Conservation (phyloP, 805 yeast species). For the Metschnikowia shivogae region DNA sequence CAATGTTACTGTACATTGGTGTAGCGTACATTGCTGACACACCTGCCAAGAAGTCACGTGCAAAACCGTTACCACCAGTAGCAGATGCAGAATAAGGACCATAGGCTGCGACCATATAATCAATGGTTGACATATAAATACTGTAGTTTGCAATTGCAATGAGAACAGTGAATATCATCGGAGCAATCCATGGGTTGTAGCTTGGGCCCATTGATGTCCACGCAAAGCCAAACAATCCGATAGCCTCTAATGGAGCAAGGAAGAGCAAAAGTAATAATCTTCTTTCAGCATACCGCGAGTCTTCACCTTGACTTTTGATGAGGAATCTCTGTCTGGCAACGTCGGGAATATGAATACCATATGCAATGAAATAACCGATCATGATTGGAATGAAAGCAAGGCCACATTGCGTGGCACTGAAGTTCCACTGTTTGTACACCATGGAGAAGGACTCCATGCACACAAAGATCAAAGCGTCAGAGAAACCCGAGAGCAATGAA, state of each 20-base stretch:
- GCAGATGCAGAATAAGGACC: conserved; percentile 43
- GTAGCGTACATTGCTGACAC: conserved; percentile 35
- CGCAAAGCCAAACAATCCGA: conserved; percentile 39
- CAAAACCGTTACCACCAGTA: conserved; percentile 42
- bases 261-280: conserved; percentile 30
- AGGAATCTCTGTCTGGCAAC: conserved; percentile 27
- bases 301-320: conserved; percentile 22
- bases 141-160: conserved; percentile 39
- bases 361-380: conserved; percentile 35
- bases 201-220: conserved; percentile 41
- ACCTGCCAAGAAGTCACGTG: conserved; percentile 41
- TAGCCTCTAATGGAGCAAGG: conserved; percentile 35
- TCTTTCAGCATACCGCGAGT: conserved; percentile 25
- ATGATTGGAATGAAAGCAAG: conserved; percentile 31
- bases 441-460: conserved; percentile 35
- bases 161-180: conserved; percentile 33
- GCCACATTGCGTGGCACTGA: conserved; percentile 28
- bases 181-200: conserved; percentile 39
- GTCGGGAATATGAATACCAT: conserved; percentile 30
- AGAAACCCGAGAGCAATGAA: conserved; percentile 37
- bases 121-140: conserved; percentile 43
- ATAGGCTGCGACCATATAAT: conserved; percentile 40
- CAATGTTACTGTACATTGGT: conserved; percentile 35
- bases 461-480: conserved; percentile 39
- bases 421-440: conserved; percentile 34